Conservation (phyloP, 129 eudicot genomes). For the Logfia minima region DNA sequence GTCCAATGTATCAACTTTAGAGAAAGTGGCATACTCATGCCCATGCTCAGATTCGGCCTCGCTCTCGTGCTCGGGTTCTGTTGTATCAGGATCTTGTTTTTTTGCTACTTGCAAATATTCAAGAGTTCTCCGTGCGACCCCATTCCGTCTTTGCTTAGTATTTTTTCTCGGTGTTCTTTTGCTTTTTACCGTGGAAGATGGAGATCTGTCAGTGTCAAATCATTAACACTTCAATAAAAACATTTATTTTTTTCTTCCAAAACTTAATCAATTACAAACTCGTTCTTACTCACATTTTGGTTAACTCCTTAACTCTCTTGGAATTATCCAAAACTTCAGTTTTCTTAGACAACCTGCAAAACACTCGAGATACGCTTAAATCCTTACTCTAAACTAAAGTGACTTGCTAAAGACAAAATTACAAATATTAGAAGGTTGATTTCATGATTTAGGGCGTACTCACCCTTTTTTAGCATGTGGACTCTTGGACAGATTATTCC, state of each 20-base stretch:
- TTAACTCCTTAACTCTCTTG: conserved; percentile 29
- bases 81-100: conserved; percentile 30
- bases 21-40: conserved; percentile 32
- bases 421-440: not conserved
- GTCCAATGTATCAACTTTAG: conserved; percentile 46
- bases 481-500: conserved; percentile 42
- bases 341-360: conserved; percentile 52
- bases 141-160: conserved; percentile 35
- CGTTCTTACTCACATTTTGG: conserved; percentile 52
- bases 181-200: conserved; percentile 49
- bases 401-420: conserved; percentile 5
- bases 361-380: conserved; percentile 8
- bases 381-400: conserved; percentile 15
- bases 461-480: conserved; percentile 48
- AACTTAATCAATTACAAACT: not conserved
- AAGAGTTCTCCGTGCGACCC: conserved; percentile 20
- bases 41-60: conserved; percentile 1
- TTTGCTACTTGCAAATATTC: conserved; percentile 37
- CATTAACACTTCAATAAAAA: conserved; percentile 19
- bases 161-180: conserved; percentile 69
- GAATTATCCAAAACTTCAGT: conserved; percentile 37
- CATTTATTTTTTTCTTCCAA: conserved; percentile 1
- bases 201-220: conserved; percentile 53
- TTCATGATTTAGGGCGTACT: conserved; percentile 25
- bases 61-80: conserved; percentile 26